phyloP scores from a whole-genome alignment of 2,329 filamentous ascomycete genomes.

The Aspergillus terreus region DNA sequence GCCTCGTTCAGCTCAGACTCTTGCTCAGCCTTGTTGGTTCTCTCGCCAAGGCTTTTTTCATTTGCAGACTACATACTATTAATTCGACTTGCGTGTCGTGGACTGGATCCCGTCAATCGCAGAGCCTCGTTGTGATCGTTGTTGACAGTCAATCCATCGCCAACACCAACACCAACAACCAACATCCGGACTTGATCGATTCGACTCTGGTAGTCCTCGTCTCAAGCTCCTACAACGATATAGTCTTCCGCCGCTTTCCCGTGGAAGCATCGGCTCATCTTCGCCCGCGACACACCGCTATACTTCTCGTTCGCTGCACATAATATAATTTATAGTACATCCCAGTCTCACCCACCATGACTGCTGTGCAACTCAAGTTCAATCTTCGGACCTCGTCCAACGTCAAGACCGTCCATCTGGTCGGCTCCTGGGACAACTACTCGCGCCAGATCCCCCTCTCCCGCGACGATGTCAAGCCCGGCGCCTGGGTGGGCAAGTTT shows the following conservation, averaged over 20 bases:
- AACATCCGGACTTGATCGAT: constrained; percentile 11
- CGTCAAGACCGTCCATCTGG: constrained; percentile 95
- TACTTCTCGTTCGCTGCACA: constrained; percentile 14
- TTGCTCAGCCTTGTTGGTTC: constrained; percentile 19
- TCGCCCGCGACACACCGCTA: constrained; percentile 20
- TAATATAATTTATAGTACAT: constrained; percentile 31
- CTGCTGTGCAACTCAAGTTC: constrained; percentile 90
- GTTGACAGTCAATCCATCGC: constrained; percentile 6
- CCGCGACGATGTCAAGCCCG: constrained; percentile 81
- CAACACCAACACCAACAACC: constrained; percentile 11
- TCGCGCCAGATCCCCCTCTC: constrained; percentile 88
- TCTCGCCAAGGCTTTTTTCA: constrained; percentile 6
- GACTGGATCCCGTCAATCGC: constrained; percentile 27
- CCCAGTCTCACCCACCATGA: constrained; percentile 59
- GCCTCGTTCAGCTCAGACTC: constrained; percentile 24
- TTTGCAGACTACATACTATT: constrained; percentile 12
- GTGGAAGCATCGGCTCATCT: constrained; percentile 5
- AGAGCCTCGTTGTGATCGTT: constrained; percentile 14
- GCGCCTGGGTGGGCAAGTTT: constrained; percentile 94
- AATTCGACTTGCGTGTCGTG: constrained; percentile 26
- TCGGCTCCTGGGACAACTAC: constrained; percentile 99
- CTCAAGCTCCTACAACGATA: constrained; percentile 14
- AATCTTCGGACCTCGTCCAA: constrained; percentile 91
- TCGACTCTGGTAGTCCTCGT: constrained; percentile 29
- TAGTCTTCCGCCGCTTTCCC: constrained; percentile 13